Conservation (phyloP, 2,329 filamentous ascomycete genomes). For the Aureobasidium sp. region DNA sequence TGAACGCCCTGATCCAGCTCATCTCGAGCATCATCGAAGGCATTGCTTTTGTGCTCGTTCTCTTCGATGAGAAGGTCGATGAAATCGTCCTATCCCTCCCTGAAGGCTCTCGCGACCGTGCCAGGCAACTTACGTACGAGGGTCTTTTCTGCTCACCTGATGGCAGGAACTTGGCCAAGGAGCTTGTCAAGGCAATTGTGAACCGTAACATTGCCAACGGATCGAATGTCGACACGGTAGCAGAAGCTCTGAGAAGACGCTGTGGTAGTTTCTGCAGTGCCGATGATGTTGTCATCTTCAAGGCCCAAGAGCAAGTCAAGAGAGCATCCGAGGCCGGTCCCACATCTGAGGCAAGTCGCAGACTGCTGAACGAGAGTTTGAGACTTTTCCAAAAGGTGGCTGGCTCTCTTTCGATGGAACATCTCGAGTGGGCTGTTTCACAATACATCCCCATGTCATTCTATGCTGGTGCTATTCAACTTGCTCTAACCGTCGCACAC, state of each 20-base stretch:
- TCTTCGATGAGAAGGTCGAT: slow-evolving; percentile 87
- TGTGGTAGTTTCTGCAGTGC: slow-evolving; percentile 97
- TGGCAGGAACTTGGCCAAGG: slow-evolving; percentile 83
- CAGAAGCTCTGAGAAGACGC: slow-evolving; percentile 80
- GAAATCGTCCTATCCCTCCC: slow-evolving; percentile 77
- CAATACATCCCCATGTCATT: slow-evolving; percentile 79
- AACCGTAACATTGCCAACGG: slow-evolving; percentile 96
- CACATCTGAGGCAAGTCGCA: slow-evolving; percentile 67
- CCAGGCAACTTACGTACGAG: slow-evolving; percentile 76
- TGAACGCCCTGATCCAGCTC: slow-evolving; percentile 76
- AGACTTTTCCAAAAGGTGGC: slow-evolving; percentile 84
- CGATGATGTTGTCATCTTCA: slow-evolving; percentile 96
- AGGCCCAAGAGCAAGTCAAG: slow-evolving; percentile 90
- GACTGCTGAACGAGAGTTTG: slow-evolving; percentile 79
- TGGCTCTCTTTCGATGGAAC: slow-evolving; percentile 67
- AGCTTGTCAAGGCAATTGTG: slow-evolving; percentile 94
- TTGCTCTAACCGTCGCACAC: slow-evolving; percentile 73
- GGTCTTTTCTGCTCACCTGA: slow-evolving; percentile 69
- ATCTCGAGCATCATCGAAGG: slow-evolving; percentile 90
- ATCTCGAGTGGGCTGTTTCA: slow-evolving; percentile 66
- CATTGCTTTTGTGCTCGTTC: slow-evolving; percentile 87
- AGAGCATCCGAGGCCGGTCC: slow-evolving; percentile 69
- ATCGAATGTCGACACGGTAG: slow-evolving; percentile 93
- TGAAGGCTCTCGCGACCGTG: slow-evolving; percentile 56
- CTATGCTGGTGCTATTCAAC: slow-evolving; percentile 80